phyloP scores from a whole-genome alignment of 176 grass and related monocot species.

The Hyparrhenia diplandra region DNA sequence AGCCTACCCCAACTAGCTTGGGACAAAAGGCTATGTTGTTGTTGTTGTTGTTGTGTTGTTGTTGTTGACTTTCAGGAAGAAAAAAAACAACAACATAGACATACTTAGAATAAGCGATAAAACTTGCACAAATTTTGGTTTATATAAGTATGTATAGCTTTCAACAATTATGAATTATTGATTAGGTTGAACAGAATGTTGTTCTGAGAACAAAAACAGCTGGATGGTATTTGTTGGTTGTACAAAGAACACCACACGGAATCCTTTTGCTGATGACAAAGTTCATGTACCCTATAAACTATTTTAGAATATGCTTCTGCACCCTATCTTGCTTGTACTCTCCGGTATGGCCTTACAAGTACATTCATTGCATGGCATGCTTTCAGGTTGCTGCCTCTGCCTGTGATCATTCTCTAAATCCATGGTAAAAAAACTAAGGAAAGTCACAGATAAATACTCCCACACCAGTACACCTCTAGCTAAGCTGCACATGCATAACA shows the following conservation, averaged over 20 bases:
- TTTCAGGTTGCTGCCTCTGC: constrained; percentile 6
- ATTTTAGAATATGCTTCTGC: constrained; percentile 37
- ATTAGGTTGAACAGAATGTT: constrained; percentile 26
- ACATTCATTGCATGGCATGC: constrained; percentile 3
- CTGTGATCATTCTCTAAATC: constrained; percentile 13
- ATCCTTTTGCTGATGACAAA: constrained; percentile 26
- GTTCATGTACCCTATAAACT: constrained; percentile 16
- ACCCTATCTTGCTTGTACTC: constrained; percentile 18
- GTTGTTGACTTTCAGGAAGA: no score
- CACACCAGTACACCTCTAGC: neutral
- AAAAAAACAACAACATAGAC: neutral
- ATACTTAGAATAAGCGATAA: constrained; percentile 1
- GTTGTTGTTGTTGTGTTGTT: no score
- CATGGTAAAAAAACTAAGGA: neutral
- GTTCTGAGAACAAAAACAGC: neutral
- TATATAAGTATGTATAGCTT: neutral
- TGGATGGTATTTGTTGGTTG: constrained; percentile 9
- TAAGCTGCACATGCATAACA: constrained; percentile 17
- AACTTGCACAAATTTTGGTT: constrained; percentile 5
- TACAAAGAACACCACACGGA: neutral
- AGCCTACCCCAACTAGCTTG: no score
- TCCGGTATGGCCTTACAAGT: neutral
- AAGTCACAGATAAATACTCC: constrained; percentile 2
- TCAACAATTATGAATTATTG: neutral
- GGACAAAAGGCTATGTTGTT: no score